Base-by-base conservation (phyloP, 2,329 filamentous ascomycete species). In the Fusarium denticulatum region DNA sequence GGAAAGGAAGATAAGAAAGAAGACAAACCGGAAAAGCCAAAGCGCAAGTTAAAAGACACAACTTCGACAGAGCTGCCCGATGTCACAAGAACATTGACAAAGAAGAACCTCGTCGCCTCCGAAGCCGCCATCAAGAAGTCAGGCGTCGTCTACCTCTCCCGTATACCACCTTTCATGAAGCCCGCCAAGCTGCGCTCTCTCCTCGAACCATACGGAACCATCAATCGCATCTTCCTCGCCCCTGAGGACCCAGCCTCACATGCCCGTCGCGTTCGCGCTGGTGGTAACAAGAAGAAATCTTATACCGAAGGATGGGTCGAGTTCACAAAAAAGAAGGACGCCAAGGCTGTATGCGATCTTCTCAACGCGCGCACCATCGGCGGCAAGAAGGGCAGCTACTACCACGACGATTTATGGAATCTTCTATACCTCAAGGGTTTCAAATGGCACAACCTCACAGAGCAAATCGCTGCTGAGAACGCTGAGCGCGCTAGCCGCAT, bases 291-390 rank as follows among this genome's bases (percentile, higher is more conserved):
- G 84, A 94, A 95, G 82, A 89, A 91, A 67, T 89, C 89, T n/a
- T 96, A 91, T 83, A 92, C 90, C 7, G 94, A 97, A 81, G 94
- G 94, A 50, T 97, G 94, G 94, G 90, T 96, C 34, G 94, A 97
- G 81, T 97, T 96, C 77, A 82, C 90, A 40, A 87, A 88, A 71
- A 96, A 96, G 82, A 87, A 88, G 72, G 91, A 95, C 71, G 94
- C 94, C 40, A 94, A 95, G 81, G 85, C 89, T n/a, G 92, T 90
- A 0, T 93, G 91, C 56, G 92, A 94, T 74, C 87, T 93, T 32
- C 85, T 97, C 56, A 97, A 97, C 79, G 92, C 92, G 46, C 89
- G 89, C 71, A 93, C 88, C 18, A 93, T 96, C 67, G 94, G 94
- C 57, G 94, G 94, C 32, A 95, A 95, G 84, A 97, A 97, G 84